Base-by-base conservation (phyloP, 2,329 filamentous ascomycete genomes). In the Ambrosiella beaveri region DNA sequence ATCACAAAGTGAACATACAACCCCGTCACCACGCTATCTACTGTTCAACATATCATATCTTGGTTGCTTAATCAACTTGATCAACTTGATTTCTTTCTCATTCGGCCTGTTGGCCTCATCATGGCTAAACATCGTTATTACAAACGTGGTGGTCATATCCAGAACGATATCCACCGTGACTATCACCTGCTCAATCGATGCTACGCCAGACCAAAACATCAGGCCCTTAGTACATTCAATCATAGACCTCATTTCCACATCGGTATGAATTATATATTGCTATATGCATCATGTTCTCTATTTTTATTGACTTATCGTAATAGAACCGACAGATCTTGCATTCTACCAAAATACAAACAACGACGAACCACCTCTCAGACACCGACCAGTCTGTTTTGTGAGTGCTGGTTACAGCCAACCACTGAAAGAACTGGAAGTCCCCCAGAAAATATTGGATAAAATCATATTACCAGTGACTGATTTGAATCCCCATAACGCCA, bases 361-460 rank as follows among this genome's bases (percentile, higher is more conserved):
- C 17, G 73, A 68, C 53, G 7, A 44, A 27, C 27, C 27, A 27
- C 27, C 27, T 7, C 68, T 81, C 8, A 71, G 78, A 57, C 67
- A 70, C 49, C 71, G 70, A 47, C 78, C 78, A 1, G 71, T 81
- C 3, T 61, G 62, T 0, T 81, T 81, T 58, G 68, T 79, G 52
- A 80, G 76, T 61, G 73, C 73, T n/a, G 78, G 78, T 4, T 64
- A 71, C 47, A 73, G 73, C 53, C 71, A 79, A 49, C 77, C 77
- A 3, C 65, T 78, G 2, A 71, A 75, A 58, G 66, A 73, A 64
- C 6, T 49, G 19, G 8, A 57, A 9, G 13, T 41, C 19, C 27
- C 54, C 45, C 11, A 60, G 13, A 41, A 41, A 41, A 5, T n/a
- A 41, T n/a, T 27, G n/a, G n/a, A 41, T 41, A 41, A 41, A 41